Percentiles rank a stretch among this genome's conserved stretches.
Evolutionary conservation across 2,329 filamentous ascomycete species (phyloP).

Genomic region (Rhynchosporium secalis): DNA sequence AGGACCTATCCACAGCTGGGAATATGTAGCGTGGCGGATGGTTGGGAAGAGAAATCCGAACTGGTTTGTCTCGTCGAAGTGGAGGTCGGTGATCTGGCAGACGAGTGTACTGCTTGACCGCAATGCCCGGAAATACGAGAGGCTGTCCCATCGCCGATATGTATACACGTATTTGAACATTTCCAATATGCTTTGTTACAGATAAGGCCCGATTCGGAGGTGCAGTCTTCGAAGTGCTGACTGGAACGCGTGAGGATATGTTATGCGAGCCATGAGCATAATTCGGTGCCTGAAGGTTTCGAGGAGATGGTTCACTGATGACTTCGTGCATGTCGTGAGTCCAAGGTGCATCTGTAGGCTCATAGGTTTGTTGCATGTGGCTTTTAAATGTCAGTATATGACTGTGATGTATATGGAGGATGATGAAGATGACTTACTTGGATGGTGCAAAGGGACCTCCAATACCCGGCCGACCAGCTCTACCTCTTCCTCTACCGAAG

Average conservation of each 20-base stretch:
- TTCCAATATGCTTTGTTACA: conserved; percentile 79
- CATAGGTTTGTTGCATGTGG: conserved; percentile 50
- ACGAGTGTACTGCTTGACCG: conserved; percentile 88
- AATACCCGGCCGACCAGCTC: conserved; percentile 55
- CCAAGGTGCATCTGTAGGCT: conserved; percentile 75
- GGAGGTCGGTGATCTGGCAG: conserved; percentile 93
- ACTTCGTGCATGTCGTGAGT: conserved; percentile 91
- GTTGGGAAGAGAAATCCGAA: conserved; percentile 85
- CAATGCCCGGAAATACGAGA: conserved; percentile 70
- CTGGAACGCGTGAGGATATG: conserved; percentile 31
- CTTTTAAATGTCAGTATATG: conserved; percentile 38
- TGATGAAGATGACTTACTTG: conserved; percentile 53
- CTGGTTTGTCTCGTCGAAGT: conserved; percentile 91
- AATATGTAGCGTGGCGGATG: conserved; percentile 84
- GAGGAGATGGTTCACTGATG: conserved; percentile 48
- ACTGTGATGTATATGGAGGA: conserved; percentile 16
- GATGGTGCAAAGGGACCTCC: conserved; percentile 60
- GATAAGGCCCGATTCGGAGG: conserved; percentile 78
- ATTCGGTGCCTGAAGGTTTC: conserved; percentile 27
- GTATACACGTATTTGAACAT: conserved; percentile 79
- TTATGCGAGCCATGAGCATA: conserved; percentile 46
- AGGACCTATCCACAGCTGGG: conserved; percentile 85
- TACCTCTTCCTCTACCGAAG: conserved; percentile 63
- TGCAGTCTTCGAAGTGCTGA: conserved; percentile 53
- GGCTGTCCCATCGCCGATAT: conserved; percentile 74